Percentiles rank a stretch among this genome's conserved stretches.
Conservation (phyloP, 2,329 filamentous ascomycete genomes). For the Fusarium liriodendri region DNA sequence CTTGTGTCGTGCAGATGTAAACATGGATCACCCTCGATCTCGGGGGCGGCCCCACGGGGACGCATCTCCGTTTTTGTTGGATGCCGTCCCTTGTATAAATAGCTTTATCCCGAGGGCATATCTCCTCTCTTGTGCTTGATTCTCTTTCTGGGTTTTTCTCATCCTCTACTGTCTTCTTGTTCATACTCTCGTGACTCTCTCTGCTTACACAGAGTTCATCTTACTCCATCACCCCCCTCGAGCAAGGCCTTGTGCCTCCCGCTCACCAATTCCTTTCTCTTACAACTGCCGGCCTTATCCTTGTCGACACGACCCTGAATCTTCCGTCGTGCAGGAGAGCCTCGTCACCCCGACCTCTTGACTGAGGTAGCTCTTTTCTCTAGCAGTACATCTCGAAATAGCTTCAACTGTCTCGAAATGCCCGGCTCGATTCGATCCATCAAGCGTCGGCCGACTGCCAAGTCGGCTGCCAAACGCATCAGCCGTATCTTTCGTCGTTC, state of each 20-base stretch:
- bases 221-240: neutral
- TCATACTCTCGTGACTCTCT: neutral
- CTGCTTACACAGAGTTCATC: neutral
- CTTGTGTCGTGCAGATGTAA: conserved; percentile 23
- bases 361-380: neutral
- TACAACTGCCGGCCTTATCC: neutral
- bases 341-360: neutral
- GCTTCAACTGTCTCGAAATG: conserved; percentile 2
- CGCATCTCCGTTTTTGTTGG: conserved; percentile 1
- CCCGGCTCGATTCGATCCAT: conserved; percentile 31
- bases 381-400: neutral
- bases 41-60: conserved; percentile 16
- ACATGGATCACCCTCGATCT: conserved; percentile 37
- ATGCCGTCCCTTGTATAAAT: conserved; percentile 26
- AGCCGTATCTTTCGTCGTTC: conserved; percentile 33
- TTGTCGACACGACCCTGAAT: conserved; percentile 5
- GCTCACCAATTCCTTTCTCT: neutral
- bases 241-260: neutral
- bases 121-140: neutral
- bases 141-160: conserved; percentile 2
- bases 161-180: neutral
- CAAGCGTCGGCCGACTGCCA: conserved; percentile 26
- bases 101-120: neutral
- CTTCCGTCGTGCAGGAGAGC: neutral
- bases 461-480: conserved; percentile 35